Evolutionary conservation across 1,284 basidiomycete genomes (phyloP).

Genomic region (Ceratobasidium sp.): DNA sequence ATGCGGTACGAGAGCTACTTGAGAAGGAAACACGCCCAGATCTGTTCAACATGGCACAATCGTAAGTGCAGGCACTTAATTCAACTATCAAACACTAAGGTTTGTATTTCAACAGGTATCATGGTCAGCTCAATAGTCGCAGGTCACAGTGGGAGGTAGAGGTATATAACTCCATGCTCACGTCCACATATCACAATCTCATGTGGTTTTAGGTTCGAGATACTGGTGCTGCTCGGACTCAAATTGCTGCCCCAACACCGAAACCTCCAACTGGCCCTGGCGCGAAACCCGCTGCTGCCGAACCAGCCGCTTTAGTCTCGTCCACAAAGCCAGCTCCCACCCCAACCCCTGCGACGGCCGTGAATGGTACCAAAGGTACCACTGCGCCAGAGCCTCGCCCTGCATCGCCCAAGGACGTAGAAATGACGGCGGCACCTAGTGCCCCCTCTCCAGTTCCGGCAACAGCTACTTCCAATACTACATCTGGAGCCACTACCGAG

Average conservation of each 20-base stretch:
- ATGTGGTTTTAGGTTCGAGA: conserved; percentile 23
- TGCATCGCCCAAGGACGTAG: conserved; percentile 26
- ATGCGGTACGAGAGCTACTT: conserved; percentile 72
- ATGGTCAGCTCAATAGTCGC: conserved; percentile 36
- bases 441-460: conserved; percentile 39
- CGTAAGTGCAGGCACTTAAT: conserved; percentile 59
- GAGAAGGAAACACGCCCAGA: conserved; percentile 82
- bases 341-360: conserved; percentile 42
- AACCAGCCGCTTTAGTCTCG: conserved; percentile 5
- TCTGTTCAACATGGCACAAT: conserved; percentile 64
- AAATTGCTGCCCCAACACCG: conserved; percentile 41
- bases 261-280: conserved; percentile 41
- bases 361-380: conserved; percentile 41
- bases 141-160: conserved; percentile 32
- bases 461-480: conserved; percentile 44
- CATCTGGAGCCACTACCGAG: conserved; percentile 31
- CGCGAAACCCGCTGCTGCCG: conserved; percentile 43
- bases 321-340: conserved; percentile 13
- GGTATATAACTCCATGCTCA: conserved; percentile 20
- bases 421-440: conserved; percentile 19
- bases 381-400: neutral
- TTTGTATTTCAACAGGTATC: neutral
- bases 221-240: conserved; percentile 41
- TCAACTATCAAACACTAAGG: neutral
- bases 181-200: neutral